Evolutionary conservation across 768 basidiomycete species (phyloP), one percentile per base, ranked within the genome.

Genomic region (Trametes punicea): DNA sequence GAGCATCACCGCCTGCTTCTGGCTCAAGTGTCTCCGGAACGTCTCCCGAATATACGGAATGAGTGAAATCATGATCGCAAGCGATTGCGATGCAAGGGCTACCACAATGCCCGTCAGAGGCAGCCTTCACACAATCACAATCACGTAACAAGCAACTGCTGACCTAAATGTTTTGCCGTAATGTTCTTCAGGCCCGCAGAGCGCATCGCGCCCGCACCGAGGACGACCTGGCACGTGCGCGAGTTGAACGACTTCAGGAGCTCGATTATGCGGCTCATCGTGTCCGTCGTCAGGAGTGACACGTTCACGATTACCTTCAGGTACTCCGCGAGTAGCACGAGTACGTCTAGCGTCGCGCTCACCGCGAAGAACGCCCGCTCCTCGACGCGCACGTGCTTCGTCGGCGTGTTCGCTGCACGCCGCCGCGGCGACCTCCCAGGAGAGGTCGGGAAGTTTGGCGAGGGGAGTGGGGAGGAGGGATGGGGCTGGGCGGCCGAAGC

Each of bases 121-220:
- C 61, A 25, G 11, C 44, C 39, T 39, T 33, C 30, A 27, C 42
- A 49, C 51, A 48, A 15, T 53, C 57, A 42, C 5, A 16, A n/a
- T n/a, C n/a, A 49, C 42, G 21, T 42, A 33, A 51, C 51, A 34
- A 18, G 56, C 57, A 61, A 45, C 2, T 4, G 46, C 81, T 58
- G 60, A 91, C 93, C 94, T 21, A 99, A 79, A 75, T 99, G 96
- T 70, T 93, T 97, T 36, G 97, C 97, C 0, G 97, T 98, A 68
- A 99, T 99, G 68, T 98, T 96, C 73, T 92, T 98, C 65, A 99
- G 73, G 6, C 97, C 97, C 18, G 97, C 97, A 16, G 92, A 94
- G 39, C 94, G 80, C 95, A 98, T 98, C n/a, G 97, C 97, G 13
- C 97, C 97, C 8, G 97, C 97, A 3, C 97, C 97, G 8, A 99